Evolutionary conservation across 2,329 filamentous ascomycete species (phyloP).

Genomic region (Aspergillus brasiliensis): DNA sequence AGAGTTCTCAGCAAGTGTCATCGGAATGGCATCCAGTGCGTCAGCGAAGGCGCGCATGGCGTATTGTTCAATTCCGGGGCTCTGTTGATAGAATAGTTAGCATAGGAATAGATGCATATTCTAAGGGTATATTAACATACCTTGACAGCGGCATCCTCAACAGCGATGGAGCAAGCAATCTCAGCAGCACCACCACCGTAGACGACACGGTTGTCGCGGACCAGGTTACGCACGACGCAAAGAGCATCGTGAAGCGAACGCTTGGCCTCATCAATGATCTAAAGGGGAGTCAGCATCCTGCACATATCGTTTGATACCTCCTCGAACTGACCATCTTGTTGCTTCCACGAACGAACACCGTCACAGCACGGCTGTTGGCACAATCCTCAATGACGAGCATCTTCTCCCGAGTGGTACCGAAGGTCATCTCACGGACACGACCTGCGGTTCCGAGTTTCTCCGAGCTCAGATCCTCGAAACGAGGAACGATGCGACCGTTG

Average conservation of each 20-base stretch:
- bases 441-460: slow-evolving; percentile 92
- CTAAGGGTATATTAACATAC: slow-evolving; percentile 37
- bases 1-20: slow-evolving; percentile 97
- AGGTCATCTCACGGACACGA: slow-evolving; percentile 89
- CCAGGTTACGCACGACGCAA: slow-evolving; percentile 95
- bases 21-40: slow-evolving; percentile 87
- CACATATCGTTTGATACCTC: neutral
- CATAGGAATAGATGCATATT: neutral
- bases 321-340: slow-evolving; percentile 87
- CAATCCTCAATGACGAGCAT: slow-evolving; percentile 99
- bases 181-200: slow-evolving; percentile 97
- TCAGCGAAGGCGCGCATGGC: slow-evolving; percentile 98
- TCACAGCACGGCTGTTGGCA: slow-evolving; percentile 95
- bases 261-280: slow-evolving; percentile 99
- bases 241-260: slow-evolving; percentile 95
- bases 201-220: slow-evolving; percentile 93
- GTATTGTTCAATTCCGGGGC: slow-evolving; percentile 96
- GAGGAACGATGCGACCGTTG: slow-evolving; percentile 94
- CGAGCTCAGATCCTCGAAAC: slow-evolving; percentile 89
- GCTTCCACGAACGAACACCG: slow-evolving; percentile 92
- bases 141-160: slow-evolving; percentile 91
- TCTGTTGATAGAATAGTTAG: slow-evolving; percentile 51
- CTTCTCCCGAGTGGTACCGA: slow-evolving; percentile 97
- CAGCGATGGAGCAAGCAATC: slow-evolving; percentile 93
- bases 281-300: slow-evolving; percentile 14